Percentiles rank a stretch among this genome's conserved stretches.
Conservation (phyloP, 306 rosid genomes). For the Rosa multiflora region DNA sequence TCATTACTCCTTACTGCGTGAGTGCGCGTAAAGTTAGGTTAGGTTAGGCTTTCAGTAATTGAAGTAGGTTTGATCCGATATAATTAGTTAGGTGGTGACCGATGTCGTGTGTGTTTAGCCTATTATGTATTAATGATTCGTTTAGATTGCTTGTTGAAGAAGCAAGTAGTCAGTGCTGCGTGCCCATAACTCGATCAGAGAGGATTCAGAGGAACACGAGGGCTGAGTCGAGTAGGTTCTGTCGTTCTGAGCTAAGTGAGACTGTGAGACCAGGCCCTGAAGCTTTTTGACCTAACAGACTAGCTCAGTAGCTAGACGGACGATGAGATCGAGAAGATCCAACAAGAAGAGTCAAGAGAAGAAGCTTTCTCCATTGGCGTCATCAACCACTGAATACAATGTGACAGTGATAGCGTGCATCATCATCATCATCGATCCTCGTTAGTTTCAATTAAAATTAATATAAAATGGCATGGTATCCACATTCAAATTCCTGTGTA, state of each 20-base stretch:
- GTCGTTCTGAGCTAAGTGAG: background rate
- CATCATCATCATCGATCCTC: background rate
- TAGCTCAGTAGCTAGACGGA: background rate
- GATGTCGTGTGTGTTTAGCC: slow-evolving; percentile 1
- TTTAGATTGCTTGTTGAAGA: background rate
- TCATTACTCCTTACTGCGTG: background rate
- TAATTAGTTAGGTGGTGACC: background rate
- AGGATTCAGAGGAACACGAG: background rate
- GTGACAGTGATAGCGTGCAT: background rate
- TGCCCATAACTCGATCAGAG: background rate
- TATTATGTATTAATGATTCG: slow-evolving; percentile 3
- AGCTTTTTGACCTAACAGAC: background rate
- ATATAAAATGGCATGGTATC: background rate
- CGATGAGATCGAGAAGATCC: slow-evolving; percentile 1
- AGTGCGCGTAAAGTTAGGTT: background rate
- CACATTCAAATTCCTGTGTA: background rate
- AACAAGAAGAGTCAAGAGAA: background rate
- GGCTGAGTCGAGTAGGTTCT: background rate
- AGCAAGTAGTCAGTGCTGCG: background rate
- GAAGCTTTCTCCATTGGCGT: background rate
- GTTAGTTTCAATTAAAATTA: background rate
- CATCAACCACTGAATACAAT: slow-evolving; percentile 4
- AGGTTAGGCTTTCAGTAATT: background rate
- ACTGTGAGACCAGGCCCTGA: background rate
- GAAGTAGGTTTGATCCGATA: background rate